Conservation (phyloP, 108 stramenopile species). For the Discostella pseudostelligera region DNA sequence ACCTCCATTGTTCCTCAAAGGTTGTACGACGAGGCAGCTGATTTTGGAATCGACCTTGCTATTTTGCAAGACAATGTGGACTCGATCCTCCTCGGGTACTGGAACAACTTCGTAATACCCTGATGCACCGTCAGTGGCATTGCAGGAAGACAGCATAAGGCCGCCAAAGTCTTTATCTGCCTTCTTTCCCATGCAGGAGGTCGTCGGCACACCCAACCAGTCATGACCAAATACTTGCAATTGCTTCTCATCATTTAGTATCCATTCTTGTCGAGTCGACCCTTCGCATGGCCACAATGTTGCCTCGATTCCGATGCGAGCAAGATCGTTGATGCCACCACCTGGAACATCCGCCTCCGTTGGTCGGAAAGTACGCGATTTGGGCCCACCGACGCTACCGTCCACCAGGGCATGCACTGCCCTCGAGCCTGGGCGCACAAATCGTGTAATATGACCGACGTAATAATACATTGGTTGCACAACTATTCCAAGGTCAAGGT, state of each 20-base stretch:
- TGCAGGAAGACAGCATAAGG: conserved; percentile 51
- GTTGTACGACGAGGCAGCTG: conserved; percentile 52
- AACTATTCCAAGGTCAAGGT: conserved; percentile 66
- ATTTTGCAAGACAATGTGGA: conserved; percentile 28
- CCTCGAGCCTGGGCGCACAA: conserved; percentile 72
- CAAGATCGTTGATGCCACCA: conserved; percentile 77
- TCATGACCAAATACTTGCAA: conserved; percentile 74
- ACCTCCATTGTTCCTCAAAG: conserved; percentile 61
- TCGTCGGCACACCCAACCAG: conserved; percentile 74
- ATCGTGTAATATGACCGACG: conserved; percentile 84
- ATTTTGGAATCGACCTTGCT: conserved; percentile 18
- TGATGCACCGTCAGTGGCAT: conserved; percentile 27
- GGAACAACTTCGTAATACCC: conserved; percentile 54
- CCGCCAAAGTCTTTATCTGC: conserved; percentile 55
- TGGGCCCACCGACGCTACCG: conserved; percentile 34
- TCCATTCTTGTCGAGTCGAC: conserved; percentile 79
- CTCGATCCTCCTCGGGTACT: conserved; percentile 6
- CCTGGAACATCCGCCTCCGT: conserved; percentile 66
- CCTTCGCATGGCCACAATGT: conserved; percentile 89
- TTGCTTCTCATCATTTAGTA: conserved; percentile 44
- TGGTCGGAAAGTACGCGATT: conserved; percentile 61
- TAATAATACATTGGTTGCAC: conserved; percentile 91
- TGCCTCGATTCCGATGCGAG: conserved; percentile 77
- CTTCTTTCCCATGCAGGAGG: conserved; percentile 52
- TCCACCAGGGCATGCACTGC: conserved; percentile 67